A percentile compares a stretch with the other conserved stretches of the same genome.
Conservation (phyloP, 371 early-diverging fungal species). For the Mucor piriformis region DNA sequence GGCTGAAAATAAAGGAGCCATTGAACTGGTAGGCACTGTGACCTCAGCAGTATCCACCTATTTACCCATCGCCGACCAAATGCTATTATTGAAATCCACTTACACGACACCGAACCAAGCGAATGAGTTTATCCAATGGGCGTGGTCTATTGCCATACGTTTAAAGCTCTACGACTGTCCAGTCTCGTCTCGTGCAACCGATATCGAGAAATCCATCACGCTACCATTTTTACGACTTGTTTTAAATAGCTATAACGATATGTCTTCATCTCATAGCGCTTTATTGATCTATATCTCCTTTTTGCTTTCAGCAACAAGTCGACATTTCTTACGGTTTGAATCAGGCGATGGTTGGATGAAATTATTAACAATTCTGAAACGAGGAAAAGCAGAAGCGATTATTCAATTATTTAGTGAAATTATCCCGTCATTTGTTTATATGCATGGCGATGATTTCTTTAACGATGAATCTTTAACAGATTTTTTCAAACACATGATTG, state of each 20-base stretch:
- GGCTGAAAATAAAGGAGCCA: slow-evolving; percentile 15
- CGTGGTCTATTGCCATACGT: slow-evolving; percentile 46
- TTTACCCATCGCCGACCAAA: slow-evolving; percentile 34
- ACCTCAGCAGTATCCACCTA: slow-evolving; percentile 33
- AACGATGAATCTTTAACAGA: slow-evolving; percentile 38
- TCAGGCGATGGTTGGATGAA: slow-evolving; percentile 56
- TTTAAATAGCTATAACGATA: slow-evolving; percentile 25
- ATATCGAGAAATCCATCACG: slow-evolving; percentile 37
- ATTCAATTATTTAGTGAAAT: slow-evolving; percentile 39
- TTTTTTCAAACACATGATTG: slow-evolving; percentile 42
- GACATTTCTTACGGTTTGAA: slow-evolving; percentile 56
- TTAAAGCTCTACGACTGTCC: slow-evolving; percentile 53
- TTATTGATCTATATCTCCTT: slow-evolving; percentile 50
- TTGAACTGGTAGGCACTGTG: slow-evolving; percentile 30
- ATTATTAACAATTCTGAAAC: slow-evolving; percentile 40
- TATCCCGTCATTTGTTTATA: slow-evolving; percentile 50
- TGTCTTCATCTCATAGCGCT: slow-evolving; percentile 40
- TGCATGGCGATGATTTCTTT: slow-evolving; percentile 58
- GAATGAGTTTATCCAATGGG: slow-evolving; percentile 53
- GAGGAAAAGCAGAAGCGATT: slow-evolving; percentile 42
- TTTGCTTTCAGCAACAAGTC: slow-evolving; percentile 52
- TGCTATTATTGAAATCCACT: slow-evolving; percentile 25
- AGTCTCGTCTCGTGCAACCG: slow-evolving; percentile 33
- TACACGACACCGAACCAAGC: slow-evolving; percentile 23
- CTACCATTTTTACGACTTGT: slow-evolving; percentile 37